phyloP scores from a whole-genome alignment of 768 basidiomycete genomes.

The Glaciozyma antarctica region DNA sequence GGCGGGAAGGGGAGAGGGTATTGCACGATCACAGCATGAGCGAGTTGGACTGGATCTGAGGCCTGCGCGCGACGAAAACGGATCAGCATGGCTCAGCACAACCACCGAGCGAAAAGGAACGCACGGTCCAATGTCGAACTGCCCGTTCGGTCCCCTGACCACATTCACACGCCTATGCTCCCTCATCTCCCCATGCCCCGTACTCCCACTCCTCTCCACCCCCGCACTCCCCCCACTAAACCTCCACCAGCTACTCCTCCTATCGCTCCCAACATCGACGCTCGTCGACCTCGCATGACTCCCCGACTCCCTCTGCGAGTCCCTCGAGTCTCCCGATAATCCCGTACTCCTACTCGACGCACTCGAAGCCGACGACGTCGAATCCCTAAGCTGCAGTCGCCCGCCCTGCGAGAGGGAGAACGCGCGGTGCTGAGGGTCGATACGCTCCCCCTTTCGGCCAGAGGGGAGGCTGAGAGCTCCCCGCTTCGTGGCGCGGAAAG shows the following conservation, averaged over 20 bases:
- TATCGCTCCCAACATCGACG: not conserved
- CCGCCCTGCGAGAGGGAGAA: constrained; percentile 19
- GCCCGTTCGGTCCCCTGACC: constrained; percentile 12
- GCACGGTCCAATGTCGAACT: constrained; percentile 14
- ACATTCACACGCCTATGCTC: constrained; percentile 20
- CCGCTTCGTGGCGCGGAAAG: constrained; percentile 28
- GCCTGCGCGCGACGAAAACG: constrained; percentile 5
- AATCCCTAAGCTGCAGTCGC: constrained; percentile 4
- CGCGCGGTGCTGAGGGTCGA: not conserved
- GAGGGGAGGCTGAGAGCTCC: constrained; percentile 20
- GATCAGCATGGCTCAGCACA: not conserved
- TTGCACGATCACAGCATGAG: constrained; percentile 14
- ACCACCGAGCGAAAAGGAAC: no score
- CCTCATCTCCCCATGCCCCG: constrained; percentile 9
- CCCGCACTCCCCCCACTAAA: constrained; percentile 7
- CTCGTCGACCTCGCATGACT: constrained; percentile 1
- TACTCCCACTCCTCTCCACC: constrained; percentile 3
- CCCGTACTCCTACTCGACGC: constrained; percentile 5
- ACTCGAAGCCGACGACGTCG: constrained; percentile 13
- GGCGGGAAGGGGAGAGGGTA: not conserved
- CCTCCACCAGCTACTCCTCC: constrained; percentile 20
- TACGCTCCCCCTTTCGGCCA: not conserved
- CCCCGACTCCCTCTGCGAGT: not conserved
- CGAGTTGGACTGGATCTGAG: constrained; percentile 24
- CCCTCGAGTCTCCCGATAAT: not conserved